These are phyloP conservation scores for Meripilus lineatus DNA, from an alignment of 1,284 basidiomycete species.

Conservation along the genomic window DNA sequence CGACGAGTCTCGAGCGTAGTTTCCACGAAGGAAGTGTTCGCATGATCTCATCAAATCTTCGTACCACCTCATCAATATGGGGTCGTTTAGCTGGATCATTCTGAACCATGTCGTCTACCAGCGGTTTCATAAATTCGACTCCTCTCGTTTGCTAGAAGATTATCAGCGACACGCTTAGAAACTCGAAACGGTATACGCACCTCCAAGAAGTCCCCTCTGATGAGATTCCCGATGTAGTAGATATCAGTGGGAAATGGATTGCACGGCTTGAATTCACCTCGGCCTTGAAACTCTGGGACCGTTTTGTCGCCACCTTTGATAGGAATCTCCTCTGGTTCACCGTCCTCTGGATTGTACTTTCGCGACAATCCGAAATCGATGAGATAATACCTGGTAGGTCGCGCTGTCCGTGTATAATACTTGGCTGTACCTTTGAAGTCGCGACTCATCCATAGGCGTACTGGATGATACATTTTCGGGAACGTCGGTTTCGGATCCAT, in stretches of 20 bases:
- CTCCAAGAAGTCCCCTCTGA: slow-evolving; percentile 22
- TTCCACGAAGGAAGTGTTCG: too few species aligned
- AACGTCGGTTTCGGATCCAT: slow-evolving; percentile 28
- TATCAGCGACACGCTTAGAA: background rate
- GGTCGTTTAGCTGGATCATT: background rate
- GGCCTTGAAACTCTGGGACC: slow-evolving; percentile 10
- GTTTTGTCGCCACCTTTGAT: slow-evolving; percentile 13
- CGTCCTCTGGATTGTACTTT: slow-evolving; percentile 7
- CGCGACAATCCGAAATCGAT: slow-evolving; percentile 32
- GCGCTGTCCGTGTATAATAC: slow-evolving; percentile 19
- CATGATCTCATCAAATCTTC: too few species aligned
- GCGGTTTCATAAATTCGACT: slow-evolving; percentile 12
- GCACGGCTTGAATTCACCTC: slow-evolving; percentile 2
- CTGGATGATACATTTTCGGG: slow-evolving; percentile 24
- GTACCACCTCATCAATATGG: background rate
- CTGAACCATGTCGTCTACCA: slow-evolving; percentile 6
- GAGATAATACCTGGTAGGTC: slow-evolving; percentile 27
- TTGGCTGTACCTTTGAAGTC: slow-evolving; percentile 14
- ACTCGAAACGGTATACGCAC: background rate
- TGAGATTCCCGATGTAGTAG: slow-evolving; percentile 25
- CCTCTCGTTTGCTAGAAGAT: slow-evolving; percentile 6
- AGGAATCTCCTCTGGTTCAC: slow-evolving; percentile 10
- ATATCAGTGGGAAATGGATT: slow-evolving; percentile 27
- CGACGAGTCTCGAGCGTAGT: background rate
- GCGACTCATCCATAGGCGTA: slow-evolving; percentile 4